Conservation (phyloP, 495 filamentous ascomycete genomes). For the Penicillium macrosclerotiorum region DNA sequence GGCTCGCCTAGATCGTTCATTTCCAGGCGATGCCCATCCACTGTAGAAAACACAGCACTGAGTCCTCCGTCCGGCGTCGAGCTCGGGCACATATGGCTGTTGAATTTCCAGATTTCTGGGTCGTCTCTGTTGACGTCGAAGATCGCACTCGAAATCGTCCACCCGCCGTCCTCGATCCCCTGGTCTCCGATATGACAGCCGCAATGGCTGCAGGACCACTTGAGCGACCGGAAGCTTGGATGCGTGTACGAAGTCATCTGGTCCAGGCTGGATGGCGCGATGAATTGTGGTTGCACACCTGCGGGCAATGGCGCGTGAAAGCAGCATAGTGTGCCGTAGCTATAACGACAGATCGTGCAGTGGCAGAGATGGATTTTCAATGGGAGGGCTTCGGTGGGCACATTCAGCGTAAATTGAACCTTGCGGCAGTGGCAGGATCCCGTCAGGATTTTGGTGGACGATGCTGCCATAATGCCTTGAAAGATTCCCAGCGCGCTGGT, state of each 20-base stretch:
- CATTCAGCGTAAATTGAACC: constrained; percentile 30
- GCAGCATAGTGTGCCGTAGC: constrained; percentile 53
- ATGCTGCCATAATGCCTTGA: not conserved
- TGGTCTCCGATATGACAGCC: constrained; percentile 38
- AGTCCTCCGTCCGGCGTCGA: constrained; percentile 48
- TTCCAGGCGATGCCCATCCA: constrained; percentile 23
- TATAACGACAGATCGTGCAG: constrained; percentile 60
- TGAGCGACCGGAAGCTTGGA: constrained; percentile 16
- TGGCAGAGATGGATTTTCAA: constrained; percentile 55
- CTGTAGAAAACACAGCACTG: constrained; percentile 28
- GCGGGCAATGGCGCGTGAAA: constrained; percentile 49
- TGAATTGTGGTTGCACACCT: constrained; percentile 30
- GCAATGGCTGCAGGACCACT: constrained; percentile 47
- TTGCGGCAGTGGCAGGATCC: constrained; percentile 55
- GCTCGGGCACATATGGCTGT: constrained; percentile 38
- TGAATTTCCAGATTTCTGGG: constrained; percentile 29
- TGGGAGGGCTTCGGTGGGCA: constrained; percentile 23
- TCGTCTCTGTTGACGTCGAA: constrained; percentile 26
- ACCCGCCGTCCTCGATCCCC: constrained; percentile 6
- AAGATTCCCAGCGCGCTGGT: too few species aligned
- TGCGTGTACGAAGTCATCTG: constrained; percentile 35
- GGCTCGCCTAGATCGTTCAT: constrained; percentile 16
- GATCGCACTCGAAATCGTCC: constrained; percentile 32
- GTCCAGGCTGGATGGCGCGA: constrained; percentile 24
- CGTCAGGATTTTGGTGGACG: constrained; percentile 19